Percentiles rank a stretch among this genome's conserved stretches.
These are phyloP conservation scores for Pichia sp. DNA, from an alignment of 1,139 yeast genomes.

Conservation along the genomic window DNA sequence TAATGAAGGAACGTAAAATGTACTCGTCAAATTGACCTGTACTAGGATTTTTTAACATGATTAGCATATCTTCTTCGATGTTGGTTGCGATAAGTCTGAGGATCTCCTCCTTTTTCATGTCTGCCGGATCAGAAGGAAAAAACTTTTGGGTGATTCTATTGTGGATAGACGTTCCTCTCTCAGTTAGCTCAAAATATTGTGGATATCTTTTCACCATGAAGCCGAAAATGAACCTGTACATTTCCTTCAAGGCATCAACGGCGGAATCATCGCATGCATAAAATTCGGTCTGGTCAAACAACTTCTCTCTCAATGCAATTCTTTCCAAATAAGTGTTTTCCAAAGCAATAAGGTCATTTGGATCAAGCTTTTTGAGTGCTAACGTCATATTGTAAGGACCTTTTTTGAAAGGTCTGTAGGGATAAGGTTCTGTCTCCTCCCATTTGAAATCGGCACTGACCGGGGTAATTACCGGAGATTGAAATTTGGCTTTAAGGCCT, in stretches of 20 bases:
- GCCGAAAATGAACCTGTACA: slow-evolving; percentile 46
- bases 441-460: not conserved
- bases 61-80: slow-evolving; percentile 1
- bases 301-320: slow-evolving; percentile 41
- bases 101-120: not conserved
- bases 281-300: slow-evolving; percentile 42
- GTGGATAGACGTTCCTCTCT: not conserved
- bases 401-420: not conserved
- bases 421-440: not conserved
- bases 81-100: not conserved
- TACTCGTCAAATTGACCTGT: slow-evolving; percentile 1
- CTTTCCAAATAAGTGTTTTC: slow-evolving; percentile 37
- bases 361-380: not conserved
- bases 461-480: not conserved
- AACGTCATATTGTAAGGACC: slow-evolving; percentile 1
- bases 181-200: not conserved
- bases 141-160: not conserved
- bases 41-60: slow-evolving; percentile 1
- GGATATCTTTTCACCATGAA: slow-evolving; percentile 38
- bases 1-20: not conserved
- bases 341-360: not conserved
- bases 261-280: slow-evolving; percentile 42
- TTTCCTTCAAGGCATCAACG: slow-evolving; percentile 50
- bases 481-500: not conserved
- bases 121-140: not conserved